A percentile compares a stretch with the other conserved stretches of the same genome.
Evolutionary conservation across 2,329 filamentous ascomycete genomes (phyloP).

Genomic region (Penicillium sp.): DNA sequence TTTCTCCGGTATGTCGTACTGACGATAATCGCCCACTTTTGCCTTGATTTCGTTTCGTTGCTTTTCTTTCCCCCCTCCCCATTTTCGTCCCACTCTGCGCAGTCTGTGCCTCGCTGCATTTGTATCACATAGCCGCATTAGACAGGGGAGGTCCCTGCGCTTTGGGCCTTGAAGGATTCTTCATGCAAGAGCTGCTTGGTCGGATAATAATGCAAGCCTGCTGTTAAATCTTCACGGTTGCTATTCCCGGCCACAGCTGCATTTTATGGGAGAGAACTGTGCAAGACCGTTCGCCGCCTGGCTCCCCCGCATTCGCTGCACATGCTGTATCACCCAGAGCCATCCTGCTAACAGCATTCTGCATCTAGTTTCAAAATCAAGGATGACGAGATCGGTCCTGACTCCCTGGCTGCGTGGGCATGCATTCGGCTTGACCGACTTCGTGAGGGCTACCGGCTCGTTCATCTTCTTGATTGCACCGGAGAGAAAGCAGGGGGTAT

Average conservation of each 20-base stretch:
- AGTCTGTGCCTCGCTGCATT: background rate
- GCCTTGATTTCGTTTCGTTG: background rate
- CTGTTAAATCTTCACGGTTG: background rate
- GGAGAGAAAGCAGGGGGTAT: conserved; percentile 69
- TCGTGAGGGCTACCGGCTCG: conserved; percentile 73
- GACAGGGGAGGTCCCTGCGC: background rate
- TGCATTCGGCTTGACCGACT: conserved; percentile 85
- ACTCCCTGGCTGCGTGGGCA: conserved; percentile 83
- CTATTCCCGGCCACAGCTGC: background rate
- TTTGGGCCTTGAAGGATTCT: background rate
- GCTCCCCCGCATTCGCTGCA: background rate
- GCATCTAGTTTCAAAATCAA: conserved; percentile 74
- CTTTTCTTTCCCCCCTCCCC: background rate
- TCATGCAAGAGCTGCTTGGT: background rate
- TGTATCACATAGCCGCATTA: conserved; percentile 1
- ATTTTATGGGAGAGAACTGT: conserved; percentile 5
- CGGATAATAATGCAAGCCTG: background rate
- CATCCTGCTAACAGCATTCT: conserved; percentile 7
- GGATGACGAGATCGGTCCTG: conserved; percentile 79
- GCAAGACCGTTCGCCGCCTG: conserved; percentile 8
- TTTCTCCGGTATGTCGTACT: conserved; percentile 69
- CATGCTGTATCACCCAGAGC: background rate
- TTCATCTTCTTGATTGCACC: conserved; percentile 73
- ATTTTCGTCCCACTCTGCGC: background rate
- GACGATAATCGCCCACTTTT: conserved; percentile 3